These are phyloP conservation scores for Thelonectria discophora DNA, from an alignment of 2,329 filamentous ascomycete species.

Conservation along the genomic window DNA sequence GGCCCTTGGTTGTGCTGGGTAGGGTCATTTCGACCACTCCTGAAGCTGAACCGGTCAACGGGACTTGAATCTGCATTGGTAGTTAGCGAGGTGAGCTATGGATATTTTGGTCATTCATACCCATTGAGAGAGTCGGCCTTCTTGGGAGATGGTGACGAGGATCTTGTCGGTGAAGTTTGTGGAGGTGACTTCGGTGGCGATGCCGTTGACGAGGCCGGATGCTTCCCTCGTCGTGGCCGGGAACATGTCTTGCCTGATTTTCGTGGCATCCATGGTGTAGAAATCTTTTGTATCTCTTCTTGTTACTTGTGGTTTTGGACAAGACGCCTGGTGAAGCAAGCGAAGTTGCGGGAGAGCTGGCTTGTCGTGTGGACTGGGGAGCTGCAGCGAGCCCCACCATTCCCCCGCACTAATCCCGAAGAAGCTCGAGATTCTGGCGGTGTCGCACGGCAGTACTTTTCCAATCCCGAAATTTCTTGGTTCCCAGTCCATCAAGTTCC, in stretches of 20 bases:
- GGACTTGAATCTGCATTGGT: slow-evolving; percentile 75
- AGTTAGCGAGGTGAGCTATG: slow-evolving; percentile 8
- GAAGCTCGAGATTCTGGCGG: slow-evolving; percentile 46
- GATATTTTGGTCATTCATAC: slow-evolving; percentile 55
- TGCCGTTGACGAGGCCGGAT: slow-evolving; percentile 70
- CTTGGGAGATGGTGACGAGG: slow-evolving; percentile 86
- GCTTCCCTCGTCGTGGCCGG: slow-evolving; percentile 70
- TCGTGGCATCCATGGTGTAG: slow-evolving; percentile 50
- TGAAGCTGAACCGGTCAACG: slow-evolving; percentile 74
- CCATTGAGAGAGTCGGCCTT: slow-evolving; percentile 90
- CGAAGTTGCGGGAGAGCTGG: not conserved
- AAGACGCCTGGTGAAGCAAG: not conserved
- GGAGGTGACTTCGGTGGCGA: slow-evolving; percentile 75
- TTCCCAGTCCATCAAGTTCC: slow-evolving; percentile 23
- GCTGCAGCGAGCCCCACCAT: slow-evolving; percentile 30
- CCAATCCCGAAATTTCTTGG: slow-evolving; percentile 48
- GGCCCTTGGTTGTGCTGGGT: slow-evolving; percentile 53
- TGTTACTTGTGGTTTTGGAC: slow-evolving; percentile 16
- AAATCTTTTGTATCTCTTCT: slow-evolving; percentile 18
- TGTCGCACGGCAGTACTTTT: slow-evolving; percentile 48
- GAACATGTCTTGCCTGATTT: slow-evolving; percentile 66
- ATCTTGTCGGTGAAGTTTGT: slow-evolving; percentile 90
- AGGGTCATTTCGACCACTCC: slow-evolving; percentile 69
- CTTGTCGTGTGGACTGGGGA: slow-evolving; percentile 19
- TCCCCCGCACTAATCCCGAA: slow-evolving; percentile 50